Percentiles rank a stretch among this genome's conserved stretches.
phyloP scores from a whole-genome alignment of 1,284 basidiomycete species.

The Microbotryomycetes sp. region DNA sequence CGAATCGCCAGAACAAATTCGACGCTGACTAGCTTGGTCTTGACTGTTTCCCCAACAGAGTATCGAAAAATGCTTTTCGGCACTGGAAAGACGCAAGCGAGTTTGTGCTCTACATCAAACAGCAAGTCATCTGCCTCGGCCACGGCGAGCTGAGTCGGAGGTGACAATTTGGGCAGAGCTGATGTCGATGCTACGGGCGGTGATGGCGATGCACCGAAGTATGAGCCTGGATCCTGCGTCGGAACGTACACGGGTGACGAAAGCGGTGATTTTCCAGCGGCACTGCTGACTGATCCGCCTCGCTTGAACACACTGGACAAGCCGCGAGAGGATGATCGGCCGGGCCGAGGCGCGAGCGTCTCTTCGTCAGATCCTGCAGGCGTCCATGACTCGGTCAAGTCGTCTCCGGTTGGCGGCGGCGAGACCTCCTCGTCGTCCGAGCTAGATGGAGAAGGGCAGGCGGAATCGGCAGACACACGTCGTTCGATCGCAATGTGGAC shows the following conservation, averaged over 20 bases:
- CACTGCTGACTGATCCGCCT: background rate
- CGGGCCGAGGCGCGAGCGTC: background rate
- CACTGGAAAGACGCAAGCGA: constrained; percentile 8
- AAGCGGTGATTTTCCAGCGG: background rate
- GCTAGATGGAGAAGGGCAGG: constrained; percentile 4
- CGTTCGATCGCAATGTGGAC: constrained; percentile 16
- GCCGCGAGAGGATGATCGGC: background rate
- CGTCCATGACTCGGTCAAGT: background rate
- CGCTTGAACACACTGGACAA: background rate
- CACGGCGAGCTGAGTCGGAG: background rate
- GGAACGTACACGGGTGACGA: background rate
- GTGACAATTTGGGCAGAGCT: background rate
- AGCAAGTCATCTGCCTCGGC: background rate
- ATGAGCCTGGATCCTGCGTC: background rate
- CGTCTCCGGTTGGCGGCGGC: background rate
- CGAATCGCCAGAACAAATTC: constrained; percentile 12
- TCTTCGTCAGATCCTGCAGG: background rate
- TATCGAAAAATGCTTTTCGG: constrained; percentile 22
- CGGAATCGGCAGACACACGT: constrained; percentile 14
- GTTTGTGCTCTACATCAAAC: background rate
- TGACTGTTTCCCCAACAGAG: constrained; percentile 28
- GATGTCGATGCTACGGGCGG: background rate
- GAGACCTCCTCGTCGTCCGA: constrained; percentile 8
- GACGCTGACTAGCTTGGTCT: constrained; percentile 3
- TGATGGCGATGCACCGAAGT: background rate